A percentile compares a stretch with the other conserved stretches of the same genome.
These are phyloP conservation scores for Hyaloscypha bicolor DNA, from an alignment of 495 filamentous ascomycete genomes.

Conservation along the genomic window DNA sequence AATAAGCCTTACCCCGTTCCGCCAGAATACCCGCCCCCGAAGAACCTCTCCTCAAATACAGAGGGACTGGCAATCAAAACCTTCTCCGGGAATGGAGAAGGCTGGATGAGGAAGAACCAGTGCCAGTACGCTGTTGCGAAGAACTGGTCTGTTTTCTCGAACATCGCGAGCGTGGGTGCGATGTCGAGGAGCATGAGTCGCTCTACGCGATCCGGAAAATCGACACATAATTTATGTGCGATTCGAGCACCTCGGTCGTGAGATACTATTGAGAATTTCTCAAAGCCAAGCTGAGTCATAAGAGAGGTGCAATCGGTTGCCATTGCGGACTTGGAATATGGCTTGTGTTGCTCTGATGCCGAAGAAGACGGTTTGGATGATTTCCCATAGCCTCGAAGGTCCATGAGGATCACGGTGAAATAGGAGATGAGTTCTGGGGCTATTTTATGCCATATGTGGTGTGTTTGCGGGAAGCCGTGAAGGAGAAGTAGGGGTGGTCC, in stretches of 20 bases:
- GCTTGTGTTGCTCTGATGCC: slow-evolving; percentile 16
- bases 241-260: slow-evolving; percentile 48
- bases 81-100: slow-evolving; percentile 39
- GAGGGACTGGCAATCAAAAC: slow-evolving; percentile 33
- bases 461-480: slow-evolving; percentile 43
- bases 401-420: slow-evolving; percentile 39
- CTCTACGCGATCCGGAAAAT: slow-evolving; percentile 35
- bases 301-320: slow-evolving; percentile 38
- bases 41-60: slow-evolving; percentile 30
- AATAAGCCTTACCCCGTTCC: background rate
- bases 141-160: slow-evolving; percentile 29
- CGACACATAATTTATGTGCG: slow-evolving; percentile 42
- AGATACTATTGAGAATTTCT: slow-evolving; percentile 36
- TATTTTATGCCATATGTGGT: slow-evolving; percentile 43
- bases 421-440: slow-evolving; percentile 31
- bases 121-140: slow-evolving; percentile 45
- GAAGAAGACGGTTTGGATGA: slow-evolving; percentile 40
- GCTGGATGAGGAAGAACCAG: slow-evolving; percentile 48
- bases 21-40: slow-evolving; percentile 27
- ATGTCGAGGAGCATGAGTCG: slow-evolving; percentile 44
- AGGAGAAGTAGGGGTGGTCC: slow-evolving; percentile 44
- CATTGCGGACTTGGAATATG: slow-evolving; percentile 41
- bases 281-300: slow-evolving; percentile 36
- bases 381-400: slow-evolving; percentile 45
- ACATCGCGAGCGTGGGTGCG: slow-evolving; percentile 44